Conservation (phyloP, 495 filamentous ascomycete species). For the Penicillium pancosmium region DNA sequence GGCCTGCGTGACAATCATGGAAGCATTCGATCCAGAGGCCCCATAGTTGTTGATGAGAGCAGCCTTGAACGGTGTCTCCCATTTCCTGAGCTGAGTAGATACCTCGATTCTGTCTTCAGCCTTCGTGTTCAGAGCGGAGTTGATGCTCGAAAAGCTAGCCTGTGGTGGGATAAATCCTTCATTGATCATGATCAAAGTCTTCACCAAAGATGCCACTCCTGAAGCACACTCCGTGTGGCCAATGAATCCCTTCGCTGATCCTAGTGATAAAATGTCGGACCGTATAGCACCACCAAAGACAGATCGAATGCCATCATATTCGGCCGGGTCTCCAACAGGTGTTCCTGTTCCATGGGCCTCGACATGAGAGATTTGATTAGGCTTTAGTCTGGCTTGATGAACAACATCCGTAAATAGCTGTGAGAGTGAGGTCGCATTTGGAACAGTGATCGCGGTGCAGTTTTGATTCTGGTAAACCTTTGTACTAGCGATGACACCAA, state of each 20-base stretch:
- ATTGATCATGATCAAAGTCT: conserved; percentile 47
- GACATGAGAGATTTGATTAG: conserved; percentile 25
- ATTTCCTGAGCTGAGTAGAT: conserved; percentile 20
- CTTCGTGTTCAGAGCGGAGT: conserved; percentile 24
- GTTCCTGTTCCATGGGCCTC: conserved; percentile 51
- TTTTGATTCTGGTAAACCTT: conserved; percentile 63
- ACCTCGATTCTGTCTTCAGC: background rate
- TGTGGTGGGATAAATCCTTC: conserved; percentile 36
- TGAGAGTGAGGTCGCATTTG: conserved; percentile 31
- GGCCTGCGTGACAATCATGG: conserved; percentile 19
- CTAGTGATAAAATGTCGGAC: conserved; percentile 19
- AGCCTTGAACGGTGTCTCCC: conserved; percentile 22
- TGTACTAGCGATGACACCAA: conserved; percentile 60
- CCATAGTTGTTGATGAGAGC: conserved; percentile 45
- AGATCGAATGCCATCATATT: conserved; percentile 30
- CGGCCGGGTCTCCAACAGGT: conserved; percentile 40
- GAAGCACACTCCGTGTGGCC: conserved; percentile 49
- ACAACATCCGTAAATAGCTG: conserved; percentile 25
- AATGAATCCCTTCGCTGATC: conserved; percentile 45
- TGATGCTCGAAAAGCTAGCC: conserved; percentile 37
- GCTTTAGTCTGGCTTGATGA: conserved; percentile 7
- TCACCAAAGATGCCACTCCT: conserved; percentile 43
- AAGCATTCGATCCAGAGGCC: conserved; percentile 39
- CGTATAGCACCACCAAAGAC: conserved; percentile 31
- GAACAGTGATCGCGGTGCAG: conserved; percentile 63